Base-by-base conservation (phyloP, 441 rosid genomes). In the Cnidoscolus chayamansa region DNA sequence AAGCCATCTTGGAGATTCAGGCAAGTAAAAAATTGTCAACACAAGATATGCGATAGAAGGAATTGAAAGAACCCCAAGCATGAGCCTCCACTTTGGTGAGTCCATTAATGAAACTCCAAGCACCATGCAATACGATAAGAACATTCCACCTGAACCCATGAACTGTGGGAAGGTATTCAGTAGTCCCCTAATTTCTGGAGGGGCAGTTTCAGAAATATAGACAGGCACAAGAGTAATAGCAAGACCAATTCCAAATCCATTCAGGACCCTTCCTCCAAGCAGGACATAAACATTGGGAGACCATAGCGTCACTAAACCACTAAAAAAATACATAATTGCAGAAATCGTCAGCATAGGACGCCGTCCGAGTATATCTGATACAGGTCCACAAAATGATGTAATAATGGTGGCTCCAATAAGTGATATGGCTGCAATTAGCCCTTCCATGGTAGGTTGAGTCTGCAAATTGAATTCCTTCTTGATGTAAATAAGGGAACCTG, bases 1-100 rank as follows among this genome's bases (percentile, higher is more conserved):
- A 56, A 93, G 98, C 98, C 98, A 93, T 78, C 97, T 72, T 0
- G 97, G 97, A 61, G 98, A 90, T 72, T 90, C 95, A 20, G 97
- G 98, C 81, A 93, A 76, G 87, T 68, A 88, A 83, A 89, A 78
- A 2, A 86, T 32, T 10, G 91, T 82, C 66, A 90, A 75, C 2
- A 53, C 72, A 54, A 87, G 79, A 75, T 73, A 89, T 67, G 67
- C 0, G 9, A 88, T 70, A 47, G 98, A 89, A 0, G 93, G 95
- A 48, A 88, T 67, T 7, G 89, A 87, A 67, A 93, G 86, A 85
- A 88, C 78, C 16, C 95, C 98, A 4, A 93, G 97, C 97, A 93
- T 93, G 47, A 89, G 49, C 79, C 95, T 86, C 98, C 98, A 93
- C 68, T 79, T 90, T 0, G 98, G 95, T 0, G 86, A 75, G 15